Conservation (phyloP, 2,329 filamentous ascomycete species). For the Cordyceps farinosa region DNA sequence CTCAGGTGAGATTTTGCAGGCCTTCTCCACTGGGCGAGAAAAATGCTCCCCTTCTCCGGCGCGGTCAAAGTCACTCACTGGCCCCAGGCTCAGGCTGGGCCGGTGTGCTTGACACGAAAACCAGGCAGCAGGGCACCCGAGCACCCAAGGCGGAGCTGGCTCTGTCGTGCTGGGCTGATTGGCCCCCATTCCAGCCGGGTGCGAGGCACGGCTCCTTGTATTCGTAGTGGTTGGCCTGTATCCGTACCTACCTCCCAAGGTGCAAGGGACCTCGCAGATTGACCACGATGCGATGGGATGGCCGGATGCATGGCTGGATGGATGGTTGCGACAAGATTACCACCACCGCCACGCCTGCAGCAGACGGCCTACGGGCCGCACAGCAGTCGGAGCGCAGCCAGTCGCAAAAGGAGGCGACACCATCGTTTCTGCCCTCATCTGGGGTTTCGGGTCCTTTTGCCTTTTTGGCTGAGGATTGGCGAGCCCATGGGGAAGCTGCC, state of each 20-base stretch:
- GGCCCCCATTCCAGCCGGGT: conserved; percentile 25
- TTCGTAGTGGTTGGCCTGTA: neutral
- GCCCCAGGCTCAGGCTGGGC: neutral
- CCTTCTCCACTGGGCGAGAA: conserved; percentile 1
- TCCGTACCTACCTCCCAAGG: neutral
- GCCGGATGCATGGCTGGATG: neutral
- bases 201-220: neutral
- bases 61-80: neutral
- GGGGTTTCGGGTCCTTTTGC: conserved; percentile 17
- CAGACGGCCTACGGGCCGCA: neutral
- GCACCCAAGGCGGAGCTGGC: conserved; percentile 23
- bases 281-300: neutral
- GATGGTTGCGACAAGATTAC: neutral
- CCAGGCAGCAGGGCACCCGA: no score
- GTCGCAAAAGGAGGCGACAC: neutral
- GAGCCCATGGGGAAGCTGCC: conserved; percentile 16
- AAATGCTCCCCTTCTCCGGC: neutral
- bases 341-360: neutral
- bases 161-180: conserved; percentile 34
- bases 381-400: neutral
- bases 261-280: neutral
- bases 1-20: conserved; percentile 17
- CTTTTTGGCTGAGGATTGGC: conserved; percentile 14
- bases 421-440: conserved; percentile 4
- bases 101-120: no score